These are phyloP conservation scores for Dictyostelium brefeldianum DNA, from an alignment of 78 protist genomes.

Conservation along the genomic window DNA sequence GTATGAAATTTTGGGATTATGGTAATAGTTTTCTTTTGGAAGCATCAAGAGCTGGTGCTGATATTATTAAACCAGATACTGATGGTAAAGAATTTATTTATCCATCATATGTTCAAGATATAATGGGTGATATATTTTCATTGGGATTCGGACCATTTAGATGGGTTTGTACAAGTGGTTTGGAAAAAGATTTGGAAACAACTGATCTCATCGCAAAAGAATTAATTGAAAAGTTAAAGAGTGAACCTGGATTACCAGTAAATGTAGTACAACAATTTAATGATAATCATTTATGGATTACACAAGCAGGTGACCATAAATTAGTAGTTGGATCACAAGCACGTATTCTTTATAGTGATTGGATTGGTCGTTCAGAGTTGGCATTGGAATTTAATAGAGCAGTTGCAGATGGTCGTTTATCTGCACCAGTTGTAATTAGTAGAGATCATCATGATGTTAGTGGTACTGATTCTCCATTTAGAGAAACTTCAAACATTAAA, in stretches of 20 bases:
- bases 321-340: slow-evolving; percentile 94
- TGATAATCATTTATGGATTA: slow-evolving; percentile 94
- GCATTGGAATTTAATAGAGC: slow-evolving; percentile 94
- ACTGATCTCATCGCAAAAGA: slow-evolving; percentile 92
- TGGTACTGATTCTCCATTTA: slow-evolving; percentile 95
- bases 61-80: slow-evolving; percentile 74
- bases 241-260: slow-evolving; percentile 35
- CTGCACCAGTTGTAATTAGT: slow-evolving; percentile 84
- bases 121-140: slow-evolving; percentile 93
- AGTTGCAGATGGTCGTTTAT: slow-evolving; percentile 77
- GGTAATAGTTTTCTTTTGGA: slow-evolving; percentile 92
- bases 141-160: slow-evolving; percentile 97
- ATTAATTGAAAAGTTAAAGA: slow-evolving; percentile 61
- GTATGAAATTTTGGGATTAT: slow-evolving; percentile 96
- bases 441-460: slow-evolving; percentile 96
- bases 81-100: slow-evolving; percentile 81
- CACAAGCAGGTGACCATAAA: slow-evolving; percentile 78
- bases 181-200: slow-evolving; percentile 76
- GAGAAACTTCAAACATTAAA: slow-evolving; percentile 93
- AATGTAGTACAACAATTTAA: slow-evolving; percentile 82
- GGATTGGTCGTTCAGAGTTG: slow-evolving; percentile 87
- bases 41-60: slow-evolving; percentile 91
- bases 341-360: slow-evolving; percentile 90
- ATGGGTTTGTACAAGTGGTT: slow-evolving; percentile 93
- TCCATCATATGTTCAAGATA: slow-evolving; percentile 95